A percentile compares a stretch with the other conserved stretches of the same genome.
Evolutionary conservation across 2,329 filamentous ascomycete species (phyloP).

Genomic region (Fusarium siculi): DNA sequence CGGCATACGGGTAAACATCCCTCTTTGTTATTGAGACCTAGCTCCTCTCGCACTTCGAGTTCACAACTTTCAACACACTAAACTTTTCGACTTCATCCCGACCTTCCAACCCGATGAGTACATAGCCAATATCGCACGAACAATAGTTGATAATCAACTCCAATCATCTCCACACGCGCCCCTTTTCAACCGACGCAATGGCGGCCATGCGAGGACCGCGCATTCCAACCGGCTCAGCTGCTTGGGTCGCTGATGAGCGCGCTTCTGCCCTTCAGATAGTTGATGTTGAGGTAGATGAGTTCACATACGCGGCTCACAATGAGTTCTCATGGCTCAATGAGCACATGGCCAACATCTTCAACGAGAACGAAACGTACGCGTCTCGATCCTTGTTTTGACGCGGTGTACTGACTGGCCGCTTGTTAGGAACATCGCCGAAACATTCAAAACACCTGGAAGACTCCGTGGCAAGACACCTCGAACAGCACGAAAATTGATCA

Average conservation of each 20-base stretch:
- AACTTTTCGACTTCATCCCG: slow-evolving; percentile 21
- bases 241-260: slow-evolving; percentile 89
- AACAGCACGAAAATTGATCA: slow-evolving; percentile 71
- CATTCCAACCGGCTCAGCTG: slow-evolving; percentile 79
- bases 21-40: slow-evolving; percentile 36
- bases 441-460: slow-evolving; percentile 95
- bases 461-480: slow-evolving; percentile 83
- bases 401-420: slow-evolving; percentile 22
- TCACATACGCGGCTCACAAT: slow-evolving; percentile 89
- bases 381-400: not conserved
- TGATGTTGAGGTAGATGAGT: slow-evolving; percentile 88
- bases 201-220: slow-evolving; percentile 65
- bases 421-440: slow-evolving; percentile 84
- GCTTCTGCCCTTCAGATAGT: slow-evolving; percentile 80
- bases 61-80: slow-evolving; percentile 31
- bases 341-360: slow-evolving; percentile 96
- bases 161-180: slow-evolving; percentile 4
- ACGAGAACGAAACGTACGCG: slow-evolving; percentile 81
- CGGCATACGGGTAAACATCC: slow-evolving; percentile 22
- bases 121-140: slow-evolving; percentile 31
- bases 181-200: slow-evolving; percentile 45
- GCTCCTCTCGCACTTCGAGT: slow-evolving; percentile 31
- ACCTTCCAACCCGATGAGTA: slow-evolving; percentile 35
- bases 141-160: slow-evolving; percentile 28
- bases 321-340: slow-evolving; percentile 99